phyloP scores from a whole-genome alignment of 225 moss, liverwort and hornwort genomes.

The Asterella californica region DNA sequence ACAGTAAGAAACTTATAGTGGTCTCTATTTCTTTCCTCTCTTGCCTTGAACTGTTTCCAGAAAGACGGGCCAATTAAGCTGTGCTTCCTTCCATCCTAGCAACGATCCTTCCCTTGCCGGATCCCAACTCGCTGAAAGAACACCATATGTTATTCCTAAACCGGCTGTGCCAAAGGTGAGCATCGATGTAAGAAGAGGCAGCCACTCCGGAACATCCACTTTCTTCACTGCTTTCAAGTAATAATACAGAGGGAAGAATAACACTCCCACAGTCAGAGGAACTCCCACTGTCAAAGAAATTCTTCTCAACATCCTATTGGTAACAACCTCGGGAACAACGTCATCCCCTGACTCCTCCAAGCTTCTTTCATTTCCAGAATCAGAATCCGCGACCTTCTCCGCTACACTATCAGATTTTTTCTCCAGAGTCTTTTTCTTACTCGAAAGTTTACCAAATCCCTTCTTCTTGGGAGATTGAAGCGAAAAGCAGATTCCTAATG shows the following conservation, averaged over 20 bases:
- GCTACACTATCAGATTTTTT: constrained; percentile 13
- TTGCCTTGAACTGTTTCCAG: constrained; percentile 54
- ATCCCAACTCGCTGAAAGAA: constrained; percentile 91
- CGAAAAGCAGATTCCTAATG: background rate
- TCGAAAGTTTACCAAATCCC: constrained; percentile 54
- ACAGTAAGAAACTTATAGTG: background rate
- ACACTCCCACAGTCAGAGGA: constrained; percentile 62
- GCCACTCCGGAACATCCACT: constrained; percentile 94
- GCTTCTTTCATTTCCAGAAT: background rate
- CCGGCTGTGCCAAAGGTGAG: constrained; percentile 85
- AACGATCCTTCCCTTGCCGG: constrained; percentile 73
- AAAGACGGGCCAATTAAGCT: constrained; percentile 92
- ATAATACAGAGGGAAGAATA: constrained; percentile 70
- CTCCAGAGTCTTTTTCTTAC: constrained; percentile 38
- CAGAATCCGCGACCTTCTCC: background rate
- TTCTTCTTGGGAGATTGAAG: constrained; percentile 32
- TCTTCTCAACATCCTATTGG: constrained; percentile 90
- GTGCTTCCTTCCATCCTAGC: constrained; percentile 93
- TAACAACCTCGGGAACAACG: constrained; percentile 89
- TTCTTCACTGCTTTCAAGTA: constrained; percentile 86
- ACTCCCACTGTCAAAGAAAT: constrained; percentile 72
- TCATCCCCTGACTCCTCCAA: constrained; percentile 43
- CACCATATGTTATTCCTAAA: constrained; percentile 82
- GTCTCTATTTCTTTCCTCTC: constrained; percentile 22
- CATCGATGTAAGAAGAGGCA: constrained; percentile 77